Evolutionary conservation across 2,329 filamentous ascomycete species (phyloP).

Genomic region (Penicillium sp.): DNA sequence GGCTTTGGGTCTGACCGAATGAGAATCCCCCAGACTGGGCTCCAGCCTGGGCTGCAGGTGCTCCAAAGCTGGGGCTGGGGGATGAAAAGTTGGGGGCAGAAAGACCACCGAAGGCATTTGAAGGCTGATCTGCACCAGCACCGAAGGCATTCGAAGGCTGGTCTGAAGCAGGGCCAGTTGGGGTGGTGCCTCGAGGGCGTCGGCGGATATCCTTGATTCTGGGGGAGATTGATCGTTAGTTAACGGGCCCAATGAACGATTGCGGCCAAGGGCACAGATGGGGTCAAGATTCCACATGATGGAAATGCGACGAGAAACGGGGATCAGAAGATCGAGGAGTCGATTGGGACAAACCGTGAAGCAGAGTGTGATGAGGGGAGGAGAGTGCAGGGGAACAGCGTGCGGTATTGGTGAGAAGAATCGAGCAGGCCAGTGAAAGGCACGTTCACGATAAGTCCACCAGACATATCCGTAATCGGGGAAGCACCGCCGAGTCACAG

Average conservation of each 20-base stretch:
- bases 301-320: not conserved
- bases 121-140: slow-evolving; percentile 8
- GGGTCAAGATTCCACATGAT: no score
- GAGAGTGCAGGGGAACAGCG: no score
- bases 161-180: slow-evolving; percentile 14
- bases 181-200: slow-evolving; percentile 21
- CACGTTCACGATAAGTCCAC: no score
- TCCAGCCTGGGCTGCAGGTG: slow-evolving; percentile 8
- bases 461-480: no score
- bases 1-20: slow-evolving; percentile 27
- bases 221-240: not conserved
- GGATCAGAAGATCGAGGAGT: no score
- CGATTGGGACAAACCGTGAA: no score
- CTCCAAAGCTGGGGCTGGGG: slow-evolving; percentile 13
- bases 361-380: not conserved
- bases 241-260: not conserved
- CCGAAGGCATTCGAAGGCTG: slow-evolving; percentile 16
- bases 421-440: no score
- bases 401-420: no score
- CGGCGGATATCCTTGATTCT: slow-evolving; percentile 36
- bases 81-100: slow-evolving; percentile 8
- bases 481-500: no score
- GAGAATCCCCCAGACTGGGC: slow-evolving; percentile 21
- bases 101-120: slow-evolving; percentile 12
- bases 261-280: not conserved